Percentiles rank a stretch among this genome's conserved stretches.
Evolutionary conservation across 768 basidiomycete genomes (phyloP).

Genomic region (Harrya chromipes): DNA sequence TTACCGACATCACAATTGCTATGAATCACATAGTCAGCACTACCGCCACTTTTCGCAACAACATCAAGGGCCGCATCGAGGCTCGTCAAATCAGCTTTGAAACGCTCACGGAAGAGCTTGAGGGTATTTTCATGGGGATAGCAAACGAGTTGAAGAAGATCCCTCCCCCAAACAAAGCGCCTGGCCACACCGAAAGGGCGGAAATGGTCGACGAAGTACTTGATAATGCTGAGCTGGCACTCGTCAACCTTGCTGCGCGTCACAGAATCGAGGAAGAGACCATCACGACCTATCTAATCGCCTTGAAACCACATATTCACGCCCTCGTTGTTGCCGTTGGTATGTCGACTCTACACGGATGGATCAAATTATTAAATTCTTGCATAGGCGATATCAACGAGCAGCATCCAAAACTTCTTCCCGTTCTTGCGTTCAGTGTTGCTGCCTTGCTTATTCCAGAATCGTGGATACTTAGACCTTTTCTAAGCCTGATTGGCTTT

Average conservation of each 20-base stretch:
- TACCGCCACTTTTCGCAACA: slow-evolving; percentile 12
- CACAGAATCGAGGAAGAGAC: not conserved
- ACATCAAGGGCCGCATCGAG: slow-evolving; percentile 8
- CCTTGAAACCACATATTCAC: not conserved
- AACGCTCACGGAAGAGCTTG: slow-evolving; percentile 8
- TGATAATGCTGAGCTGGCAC: not conserved
- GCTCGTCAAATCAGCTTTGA: slow-evolving; percentile 6
- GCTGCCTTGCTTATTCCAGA: not conserved
- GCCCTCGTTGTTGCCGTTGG: not conserved
- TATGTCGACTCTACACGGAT: not conserved
- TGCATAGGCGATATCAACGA: not conserved
- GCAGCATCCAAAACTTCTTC: not conserved
- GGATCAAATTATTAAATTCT: too few species aligned
- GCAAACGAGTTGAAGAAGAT: slow-evolving; percentile 2
- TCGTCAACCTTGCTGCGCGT: not conserved
- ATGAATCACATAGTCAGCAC: slow-evolving; percentile 11
- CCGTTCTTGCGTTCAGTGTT: not conserved
- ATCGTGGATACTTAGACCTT: not conserved
- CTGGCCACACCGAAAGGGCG: slow-evolving; percentile 2
- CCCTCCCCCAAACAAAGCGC: not conserved
- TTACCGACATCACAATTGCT: slow-evolving; percentile 1
- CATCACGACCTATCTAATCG: not conserved
- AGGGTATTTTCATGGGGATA: slow-evolving; percentile 4
- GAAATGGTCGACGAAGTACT: slow-evolving; percentile 1
- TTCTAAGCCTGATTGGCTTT: not conserved